Base-by-base conservation (phyloP, 2,329 filamentous ascomycete species). In the Rasamsonia emersonii region DNA sequence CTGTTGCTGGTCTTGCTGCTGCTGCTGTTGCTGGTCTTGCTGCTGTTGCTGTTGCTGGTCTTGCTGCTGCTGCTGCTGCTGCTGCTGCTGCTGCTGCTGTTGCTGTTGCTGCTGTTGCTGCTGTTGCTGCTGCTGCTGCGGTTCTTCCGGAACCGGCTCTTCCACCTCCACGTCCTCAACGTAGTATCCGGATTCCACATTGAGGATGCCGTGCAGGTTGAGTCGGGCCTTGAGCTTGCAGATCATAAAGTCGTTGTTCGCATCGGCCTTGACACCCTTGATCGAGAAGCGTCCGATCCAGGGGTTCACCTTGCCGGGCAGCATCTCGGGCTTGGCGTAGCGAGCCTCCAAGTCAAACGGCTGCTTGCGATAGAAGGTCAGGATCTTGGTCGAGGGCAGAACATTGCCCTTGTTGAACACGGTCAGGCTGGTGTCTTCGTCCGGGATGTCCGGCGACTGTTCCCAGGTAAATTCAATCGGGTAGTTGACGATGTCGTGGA, bases 381-480 rank as follows among this genome's bases (percentile, higher is more conserved):
- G 78, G 46, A 98, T 96, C 75, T 98, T 98, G 44, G 91, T 98
- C 4, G 89, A 96, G 33, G 91, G 91, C 72, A 98, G 81, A 43
- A 93, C 79, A 56, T 95, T 95, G 61, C 89, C 89, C 64, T 82
- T 86, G 75, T 91, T 93, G 68, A 98, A 98, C 53, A 98, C 91
- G 20, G 85, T 94, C 49, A 98, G 71, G 68, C 80, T 93, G 35
- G 91, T 96, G 61, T 96, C 91, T 71, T 98, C 91, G 51, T 98
- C 91, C 16, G 91, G 91, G 49, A 98, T 98, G 54, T 98, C 91
- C 38, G 86, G 79, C 16, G 89, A 93, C 73, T 96, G 93, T 71
- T 98, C 91, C 91, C 91, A 98, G 32, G 81, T 83, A 63, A 98
- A 98, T 60, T 98, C 89, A 59, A 98, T 93, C 29, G 91, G 91